Evolutionary conservation across 2,329 filamentous ascomycete genomes (phyloP), one percentile per base, ranked within the genome.

Genomic region (Leptographium procerum): DNA sequence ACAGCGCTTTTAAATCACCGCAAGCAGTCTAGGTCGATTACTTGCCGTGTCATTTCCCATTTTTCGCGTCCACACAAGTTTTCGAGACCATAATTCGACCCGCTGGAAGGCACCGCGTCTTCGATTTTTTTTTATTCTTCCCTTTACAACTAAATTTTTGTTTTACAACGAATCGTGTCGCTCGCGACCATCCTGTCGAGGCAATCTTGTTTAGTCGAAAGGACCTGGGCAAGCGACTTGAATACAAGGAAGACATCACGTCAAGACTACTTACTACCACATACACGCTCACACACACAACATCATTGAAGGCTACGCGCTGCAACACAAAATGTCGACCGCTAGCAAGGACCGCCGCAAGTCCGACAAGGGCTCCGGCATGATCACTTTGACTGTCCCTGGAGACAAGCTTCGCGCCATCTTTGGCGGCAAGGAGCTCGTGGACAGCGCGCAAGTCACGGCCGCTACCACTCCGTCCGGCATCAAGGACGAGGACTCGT

Each of bases 341-440:
- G 63, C 67, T 26, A 66, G 63, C 62, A 76, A 74, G 66, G 73
- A 76, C 61, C 71, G 73, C 36, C 73, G 73, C 63, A 77, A 74
- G 70, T 74, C 74, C 34, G 65, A 68, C 7, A 67, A 66, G 58
- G 57, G 64, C 40, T 64, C 65, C 52, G 50, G 57, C 66, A 57
- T 83, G 60, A 69, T 85, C 66, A 83, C 75, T 9, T 69, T 86
- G 57, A 79, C 75, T 64, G 72, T 85, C 54, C 66, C 77, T 26
- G 70, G 81, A 48, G 67, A 73, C 22, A 74, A 71, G 62, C 72
- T 87, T 56, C 77, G 77, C 64, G 73, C 75, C 55, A 71, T 84
- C 40, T 57, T 63, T 55, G 63, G 79, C 62, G 73, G 77, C 62
- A 55, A 28, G 24, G 52, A 33, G 34, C 24, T 22, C 43, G 22